Percentiles rank a stretch among this genome's conserved stretches.
Conservation (phyloP, 1,284 basidiomycete genomes). For the Ganoderma sinense region DNA sequence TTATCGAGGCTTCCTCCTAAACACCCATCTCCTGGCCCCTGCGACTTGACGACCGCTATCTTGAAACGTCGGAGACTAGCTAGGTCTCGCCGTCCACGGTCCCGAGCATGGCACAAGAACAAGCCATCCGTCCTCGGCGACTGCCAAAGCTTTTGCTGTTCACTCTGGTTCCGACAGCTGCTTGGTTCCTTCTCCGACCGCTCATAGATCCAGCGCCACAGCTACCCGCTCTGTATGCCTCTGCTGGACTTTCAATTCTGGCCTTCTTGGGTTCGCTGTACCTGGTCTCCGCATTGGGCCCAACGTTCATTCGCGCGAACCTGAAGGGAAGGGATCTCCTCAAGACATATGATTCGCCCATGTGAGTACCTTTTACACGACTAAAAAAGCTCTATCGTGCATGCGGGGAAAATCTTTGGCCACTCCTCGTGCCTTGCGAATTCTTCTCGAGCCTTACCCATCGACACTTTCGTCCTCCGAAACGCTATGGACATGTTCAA, state of each 20-base stretch:
- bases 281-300: slow-evolving; percentile 78
- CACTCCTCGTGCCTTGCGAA: too few species aligned
- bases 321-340: slow-evolving; percentile 85
- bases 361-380: slow-evolving; percentile 58
- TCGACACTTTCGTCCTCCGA: too few species aligned
- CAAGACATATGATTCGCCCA: slow-evolving; percentile 75
- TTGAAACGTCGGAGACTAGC: background rate
- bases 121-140: slow-evolving; percentile 52
- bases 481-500: too few species aligned
- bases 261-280: slow-evolving; percentile 79
- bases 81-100: background rate
- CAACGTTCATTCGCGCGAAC: slow-evolving; percentile 78
- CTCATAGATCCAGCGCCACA: slow-evolving; percentile 71
- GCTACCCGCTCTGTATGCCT: slow-evolving; percentile 75
- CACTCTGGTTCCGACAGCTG: slow-evolving; percentile 66
- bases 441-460: too few species aligned
- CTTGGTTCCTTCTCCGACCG: slow-evolving; percentile 75
- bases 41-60: background rate
- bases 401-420: too few species aligned
- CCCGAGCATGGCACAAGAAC: slow-evolving; percentile 26
- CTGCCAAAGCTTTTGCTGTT: slow-evolving; percentile 61
- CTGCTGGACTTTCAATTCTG: slow-evolving; percentile 82
- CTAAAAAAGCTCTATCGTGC: too few species aligned
- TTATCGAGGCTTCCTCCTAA: background rate
- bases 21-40: background rate